A percentile compares a stretch with the other conserved stretches of the same genome.
Evolutionary conservation across 2,329 filamentous ascomycete species (phyloP).

Genomic region (Diaporthe humulicola): DNA sequence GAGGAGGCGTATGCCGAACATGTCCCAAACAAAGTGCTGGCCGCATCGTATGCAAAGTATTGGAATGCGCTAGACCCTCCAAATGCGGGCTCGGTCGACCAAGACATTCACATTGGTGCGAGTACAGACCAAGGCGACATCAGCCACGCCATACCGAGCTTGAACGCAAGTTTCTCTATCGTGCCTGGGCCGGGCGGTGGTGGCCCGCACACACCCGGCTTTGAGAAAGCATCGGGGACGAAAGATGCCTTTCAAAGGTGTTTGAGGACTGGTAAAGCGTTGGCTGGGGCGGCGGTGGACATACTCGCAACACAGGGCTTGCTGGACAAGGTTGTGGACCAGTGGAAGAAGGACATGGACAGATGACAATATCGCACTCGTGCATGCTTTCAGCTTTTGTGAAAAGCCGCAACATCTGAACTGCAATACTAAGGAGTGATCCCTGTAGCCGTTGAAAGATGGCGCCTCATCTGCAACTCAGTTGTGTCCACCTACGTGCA

Average conservation of each 20-base stretch:
- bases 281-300: slow-evolving; percentile 63
- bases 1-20: slow-evolving; percentile 65
- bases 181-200: slow-evolving; percentile 55
- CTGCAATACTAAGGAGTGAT: neutral
- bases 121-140: slow-evolving; percentile 73
- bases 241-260: slow-evolving; percentile 60
- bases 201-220: slow-evolving; percentile 67
- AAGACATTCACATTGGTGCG: slow-evolving; percentile 50
- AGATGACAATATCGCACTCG: neutral
- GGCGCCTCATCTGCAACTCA: no score
- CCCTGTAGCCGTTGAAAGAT: no score
- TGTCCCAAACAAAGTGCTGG: slow-evolving; percentile 66
- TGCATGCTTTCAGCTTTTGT: neutral
- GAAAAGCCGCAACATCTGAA: neutral
- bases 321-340: slow-evolving; percentile 57
- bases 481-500: no score
- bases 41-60: slow-evolving; percentile 57
- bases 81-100: slow-evolving; percentile 34
- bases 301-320: slow-evolving; percentile 58
- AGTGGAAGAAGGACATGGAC: slow-evolving; percentile 51
- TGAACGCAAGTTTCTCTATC: slow-evolving; percentile 67
- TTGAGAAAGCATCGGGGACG: slow-evolving; percentile 64
- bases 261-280: slow-evolving; percentile 60
- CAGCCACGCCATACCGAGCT: slow-evolving; percentile 68
- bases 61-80: slow-evolving; percentile 57